These are phyloP conservation scores for Hypoxylon sp. DNA, from an alignment of 2,329 filamentous ascomycete genomes.

Conservation along the genomic window DNA sequence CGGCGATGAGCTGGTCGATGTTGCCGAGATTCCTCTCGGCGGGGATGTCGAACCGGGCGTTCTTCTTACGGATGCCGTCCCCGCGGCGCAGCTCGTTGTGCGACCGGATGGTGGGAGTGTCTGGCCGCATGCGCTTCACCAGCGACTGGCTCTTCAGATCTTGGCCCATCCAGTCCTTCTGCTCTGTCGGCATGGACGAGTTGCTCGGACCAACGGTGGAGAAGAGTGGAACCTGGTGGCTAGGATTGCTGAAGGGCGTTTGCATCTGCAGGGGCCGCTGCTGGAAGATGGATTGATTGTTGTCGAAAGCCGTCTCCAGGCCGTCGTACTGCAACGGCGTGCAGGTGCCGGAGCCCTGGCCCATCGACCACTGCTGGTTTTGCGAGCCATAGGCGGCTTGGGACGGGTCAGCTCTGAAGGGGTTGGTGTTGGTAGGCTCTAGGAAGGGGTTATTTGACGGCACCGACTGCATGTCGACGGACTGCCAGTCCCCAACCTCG, in stretches of 20 bases:
- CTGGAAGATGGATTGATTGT: slow-evolving; percentile 64
- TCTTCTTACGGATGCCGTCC: slow-evolving; percentile 98
- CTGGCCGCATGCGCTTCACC: slow-evolving; percentile 72
- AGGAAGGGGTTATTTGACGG: slow-evolving; percentile 73
- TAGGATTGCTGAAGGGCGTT: slow-evolving; percentile 66
- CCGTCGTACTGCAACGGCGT: slow-evolving; percentile 81
- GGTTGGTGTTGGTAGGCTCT: slow-evolving; percentile 70
- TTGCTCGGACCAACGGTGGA: slow-evolving; percentile 60
- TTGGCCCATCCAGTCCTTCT: slow-evolving; percentile 68
- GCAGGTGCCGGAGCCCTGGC: slow-evolving; percentile 74
- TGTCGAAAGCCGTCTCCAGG: slow-evolving; percentile 67
- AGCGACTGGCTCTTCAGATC: slow-evolving; percentile 63
- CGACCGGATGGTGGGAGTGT: slow-evolving; percentile 76
- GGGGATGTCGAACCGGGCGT: slow-evolving; percentile 96
- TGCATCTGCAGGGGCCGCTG: slow-evolving; percentile 63
- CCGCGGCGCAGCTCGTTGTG: slow-evolving; percentile 82
- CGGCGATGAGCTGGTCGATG: slow-evolving; percentile 91
- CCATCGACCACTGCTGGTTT: slow-evolving; percentile 70
- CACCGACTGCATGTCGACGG: slow-evolving; percentile 73
- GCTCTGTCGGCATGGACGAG: slow-evolving; percentile 65
- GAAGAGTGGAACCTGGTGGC: slow-evolving; percentile 66
- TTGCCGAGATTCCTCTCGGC: slow-evolving; percentile 92
- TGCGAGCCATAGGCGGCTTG: slow-evolving; percentile 59
- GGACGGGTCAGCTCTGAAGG: slow-evolving; percentile 71
- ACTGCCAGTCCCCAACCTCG: slow-evolving; percentile 67